These are phyloP conservation scores for Cryptococcus sp. DNA, from an alignment of 1,284 basidiomycete genomes.

Conservation along the genomic window DNA sequence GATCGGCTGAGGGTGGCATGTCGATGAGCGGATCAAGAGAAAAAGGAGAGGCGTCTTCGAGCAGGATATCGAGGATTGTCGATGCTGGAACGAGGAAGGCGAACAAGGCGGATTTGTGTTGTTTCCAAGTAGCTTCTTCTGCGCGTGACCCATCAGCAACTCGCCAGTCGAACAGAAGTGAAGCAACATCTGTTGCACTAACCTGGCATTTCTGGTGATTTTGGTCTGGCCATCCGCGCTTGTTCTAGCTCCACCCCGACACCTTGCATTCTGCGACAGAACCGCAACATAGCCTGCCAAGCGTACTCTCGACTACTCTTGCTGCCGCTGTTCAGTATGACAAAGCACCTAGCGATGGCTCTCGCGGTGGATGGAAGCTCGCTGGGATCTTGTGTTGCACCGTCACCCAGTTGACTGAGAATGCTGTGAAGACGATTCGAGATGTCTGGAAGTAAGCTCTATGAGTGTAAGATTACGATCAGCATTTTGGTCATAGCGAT, in stretches of 20 bases:
- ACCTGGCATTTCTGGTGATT: not conserved
- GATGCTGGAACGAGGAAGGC: constrained; percentile 25
- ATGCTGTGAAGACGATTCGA: not conserved
- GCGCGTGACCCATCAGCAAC: not conserved
- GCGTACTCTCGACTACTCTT: constrained; percentile 16
- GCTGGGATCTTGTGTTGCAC: not conserved
- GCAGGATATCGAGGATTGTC: constrained; percentile 28
- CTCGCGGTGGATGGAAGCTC: constrained; percentile 7
- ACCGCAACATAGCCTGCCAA: constrained; percentile 22
- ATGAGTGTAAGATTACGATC: constrained; percentile 1
- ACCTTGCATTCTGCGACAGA: constrained; percentile 12
- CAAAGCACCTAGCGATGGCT: constrained; percentile 20
- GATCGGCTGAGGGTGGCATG: constrained; percentile 4
- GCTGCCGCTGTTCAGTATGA: constrained; percentile 24
- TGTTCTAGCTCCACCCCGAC: not conserved
- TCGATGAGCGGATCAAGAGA: not conserved
- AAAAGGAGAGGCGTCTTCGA: constrained; percentile 2
- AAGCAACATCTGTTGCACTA: not conserved
- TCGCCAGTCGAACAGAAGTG: not conserved
- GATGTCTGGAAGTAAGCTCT: not conserved
- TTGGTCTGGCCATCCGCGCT: not conserved
- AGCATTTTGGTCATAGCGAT: constrained; percentile 5
- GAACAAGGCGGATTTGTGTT: constrained; percentile 27
- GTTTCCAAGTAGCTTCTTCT: constrained; percentile 16
- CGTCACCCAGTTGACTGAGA: too few relatives aligned